These are phyloP conservation scores for Asterophora parasitica DNA, from an alignment of 768 basidiomycete species.

Conservation along the genomic window DNA sequence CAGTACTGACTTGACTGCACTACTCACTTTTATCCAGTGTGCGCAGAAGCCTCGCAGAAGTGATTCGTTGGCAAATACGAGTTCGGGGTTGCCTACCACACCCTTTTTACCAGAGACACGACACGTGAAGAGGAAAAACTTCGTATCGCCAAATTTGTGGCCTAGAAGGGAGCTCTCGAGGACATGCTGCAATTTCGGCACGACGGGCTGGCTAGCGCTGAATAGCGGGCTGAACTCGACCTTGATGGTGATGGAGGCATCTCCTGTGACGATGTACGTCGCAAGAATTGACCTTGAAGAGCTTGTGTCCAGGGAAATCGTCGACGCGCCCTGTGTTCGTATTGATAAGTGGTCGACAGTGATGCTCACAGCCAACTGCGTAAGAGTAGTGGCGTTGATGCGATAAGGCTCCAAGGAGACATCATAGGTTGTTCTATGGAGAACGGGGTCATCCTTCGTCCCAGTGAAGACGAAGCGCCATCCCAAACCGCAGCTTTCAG, in stretches of 20 bases:
- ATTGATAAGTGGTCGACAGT: neutral
- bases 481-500: constrained; percentile 8
- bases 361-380: neutral
- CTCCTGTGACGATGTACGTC: constrained; percentile 2
- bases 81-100: constrained; percentile 7
- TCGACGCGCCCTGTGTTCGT: neutral
- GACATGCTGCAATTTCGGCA: constrained; percentile 7
- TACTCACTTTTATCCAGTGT: constrained; percentile 15
- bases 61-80: constrained; percentile 15
- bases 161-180: constrained; percentile 14
- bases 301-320: neutral
- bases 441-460: neutral
- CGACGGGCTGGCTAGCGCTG: neutral
- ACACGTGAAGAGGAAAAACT: constrained; percentile 22
- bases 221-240: constrained; percentile 6
- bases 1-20: no score
- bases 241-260: constrained; percentile 1
- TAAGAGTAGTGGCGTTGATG: neutral
- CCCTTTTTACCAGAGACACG: neutral
- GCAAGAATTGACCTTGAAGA: neutral
- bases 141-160: constrained; percentile 14
- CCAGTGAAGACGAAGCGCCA: constrained; percentile 7
- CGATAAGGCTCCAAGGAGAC: constrained; percentile 7
- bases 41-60: constrained; percentile 15
- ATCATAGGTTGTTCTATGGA: neutral